Base-by-base conservation (phyloP, 371 early-diverging fungal genomes). In the Polyrhizophydium stewartii region DNA sequence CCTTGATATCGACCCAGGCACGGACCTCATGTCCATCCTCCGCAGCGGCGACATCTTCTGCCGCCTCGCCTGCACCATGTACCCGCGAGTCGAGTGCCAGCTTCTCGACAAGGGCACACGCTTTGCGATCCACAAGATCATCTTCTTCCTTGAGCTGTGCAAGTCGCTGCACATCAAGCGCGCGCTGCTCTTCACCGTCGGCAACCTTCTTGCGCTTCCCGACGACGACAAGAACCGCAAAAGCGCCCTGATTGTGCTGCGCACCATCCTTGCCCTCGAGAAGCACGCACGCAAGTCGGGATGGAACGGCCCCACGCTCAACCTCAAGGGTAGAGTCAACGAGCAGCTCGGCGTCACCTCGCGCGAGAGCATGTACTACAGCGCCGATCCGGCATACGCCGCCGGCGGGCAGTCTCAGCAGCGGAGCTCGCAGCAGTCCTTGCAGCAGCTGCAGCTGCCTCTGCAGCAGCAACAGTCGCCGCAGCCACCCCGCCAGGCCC, bases 81-180 rank as follows among this genome's bases (percentile, higher is more conserved):
- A 65, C 67, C 75, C 76, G 13, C 56, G 61, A 27, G 68, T 74
- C 3, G 67, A 69, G 37, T 79, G 79, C 69, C 68, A 70, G 41
- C 68, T 79, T 33, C 63, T 76, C 5, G 45, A 52, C 55, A 74
- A 73, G 45, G 75, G 77, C 27, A 61, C 70, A 41, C 75, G 74
- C 56, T 76, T 68, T 62, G 70, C 76, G 22, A 65, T 79, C 49
- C 79, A 79, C 66, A 79, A 79, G 63, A 63, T 75, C 55, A 67
- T 79, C 46, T 79, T 79, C 59, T 79, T 79, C 55, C 60, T 79
- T 30, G 79, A 79, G 64, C 56, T 76, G 38, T 72, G 75, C 61
- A 79, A 76, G 59, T 69, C 73, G 0, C 63, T 79, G 6, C 72
- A 74, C 28, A 62, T 79, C 47, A 76, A 74, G 56, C 62, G 61